Percentiles rank a stretch among this genome's conserved stretches.
Evolutionary conservation across 441 rosid species (phyloP).

Genomic region (Mallotus japonicus): DNA sequence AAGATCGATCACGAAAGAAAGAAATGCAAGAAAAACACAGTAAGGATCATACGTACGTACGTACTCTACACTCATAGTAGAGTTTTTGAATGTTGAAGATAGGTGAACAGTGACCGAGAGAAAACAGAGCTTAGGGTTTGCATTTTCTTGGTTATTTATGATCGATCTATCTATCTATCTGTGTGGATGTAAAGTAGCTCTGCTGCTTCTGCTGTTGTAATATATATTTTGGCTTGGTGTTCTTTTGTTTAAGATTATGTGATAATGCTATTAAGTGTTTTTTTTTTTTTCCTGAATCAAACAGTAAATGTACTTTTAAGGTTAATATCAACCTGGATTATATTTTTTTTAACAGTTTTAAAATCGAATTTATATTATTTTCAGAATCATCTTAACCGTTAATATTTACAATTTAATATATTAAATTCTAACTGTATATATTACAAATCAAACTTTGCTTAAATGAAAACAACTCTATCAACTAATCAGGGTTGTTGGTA

Average conservation of each 20-base stretch:
- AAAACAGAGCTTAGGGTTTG: constrained; percentile 5
- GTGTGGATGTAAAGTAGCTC: constrained; percentile 1
- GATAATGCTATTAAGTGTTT: background rate
- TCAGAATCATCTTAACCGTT: too few species aligned
- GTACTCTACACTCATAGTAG: background rate
- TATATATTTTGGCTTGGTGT: constrained; percentile 15
- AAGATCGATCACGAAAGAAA: background rate
- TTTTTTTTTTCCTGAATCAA: too few species aligned
- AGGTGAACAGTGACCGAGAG: background rate
- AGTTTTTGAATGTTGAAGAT: background rate
- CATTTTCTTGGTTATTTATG: background rate
- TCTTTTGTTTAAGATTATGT: constrained; percentile 1
- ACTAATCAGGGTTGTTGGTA: too few species aligned
- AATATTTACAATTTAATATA: too few species aligned
- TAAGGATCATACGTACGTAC: background rate
- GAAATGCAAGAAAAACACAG: background rate
- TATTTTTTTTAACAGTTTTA: too few species aligned
- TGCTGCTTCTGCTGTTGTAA: background rate
- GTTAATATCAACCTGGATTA: too few species aligned
- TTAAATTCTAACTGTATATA: too few species aligned
- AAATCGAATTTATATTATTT: too few species aligned
- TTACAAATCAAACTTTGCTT: too few species aligned
- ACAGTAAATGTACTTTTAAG: too few species aligned
- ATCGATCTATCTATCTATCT: background rate
- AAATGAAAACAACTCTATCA: too few species aligned